Base-by-base conservation (phyloP, 2,329 filamentous ascomycete species). In the Cladophialophora exuberans region DNA sequence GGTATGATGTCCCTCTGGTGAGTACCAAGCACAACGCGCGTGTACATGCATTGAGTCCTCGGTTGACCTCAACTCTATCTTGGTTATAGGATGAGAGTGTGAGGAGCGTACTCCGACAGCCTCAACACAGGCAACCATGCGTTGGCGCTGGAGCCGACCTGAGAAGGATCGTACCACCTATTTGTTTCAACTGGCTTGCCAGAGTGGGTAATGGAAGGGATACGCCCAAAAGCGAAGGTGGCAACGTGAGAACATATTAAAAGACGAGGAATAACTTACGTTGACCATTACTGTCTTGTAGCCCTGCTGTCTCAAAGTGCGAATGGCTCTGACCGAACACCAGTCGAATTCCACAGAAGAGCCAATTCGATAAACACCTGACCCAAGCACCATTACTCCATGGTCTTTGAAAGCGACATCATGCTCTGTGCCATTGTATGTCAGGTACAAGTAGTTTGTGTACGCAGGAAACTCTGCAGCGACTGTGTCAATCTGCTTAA, bases 261-360 rank as follows among this genome's bases (percentile, higher is more conserved):
- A 38, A 28, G 15, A 44, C 26, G 38, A 50, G 15, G 17, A 38
- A 6, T 38, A 57, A 64, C 56, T 66, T 64, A 62, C 65, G 66
- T 96, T 96, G 45, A 96, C 86, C 93, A 97, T 97, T 67, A 97
- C 86, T 0, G 94, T 97, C 80, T 97, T 97, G 78, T 87, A 85
- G 2, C 89, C 89, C 57, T 86, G 83, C 62, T 89, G 84, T 46
- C 94, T 85, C 6, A 99, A 82, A 1, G 94, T 97, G 60, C 93
- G 86, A 60, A 97, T 95, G 4, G 94, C 90, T 57, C 93, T 83
- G 23, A 99, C 94, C 3, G 94, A 96, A 72, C 94, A 97, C 94
- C 94, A 99, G 73, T 99, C 94, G 72, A 99, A 99, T 70, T 99
- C 94, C 56, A 99, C 94, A 0, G 93, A 97, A 0, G 92, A 97